These are phyloP conservation scores for Clonostachys chloroleuca DNA, from an alignment of 2,329 filamentous ascomycete genomes.

Conservation along the genomic window DNA sequence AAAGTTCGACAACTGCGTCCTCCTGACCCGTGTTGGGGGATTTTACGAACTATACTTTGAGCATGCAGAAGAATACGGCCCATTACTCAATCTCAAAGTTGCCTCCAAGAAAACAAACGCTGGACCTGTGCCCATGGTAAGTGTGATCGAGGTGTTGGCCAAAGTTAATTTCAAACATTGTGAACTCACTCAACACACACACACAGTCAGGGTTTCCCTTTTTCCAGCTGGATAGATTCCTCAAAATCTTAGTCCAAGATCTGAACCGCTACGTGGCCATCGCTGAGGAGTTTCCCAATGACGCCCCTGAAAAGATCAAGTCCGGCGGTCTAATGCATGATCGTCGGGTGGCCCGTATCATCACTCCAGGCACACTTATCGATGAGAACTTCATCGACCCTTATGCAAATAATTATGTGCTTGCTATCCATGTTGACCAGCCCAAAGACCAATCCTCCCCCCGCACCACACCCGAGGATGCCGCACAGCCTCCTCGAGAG, in stretches of 20 bases:
- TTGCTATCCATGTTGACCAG: slow-evolving; percentile 63
- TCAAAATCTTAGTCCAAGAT: slow-evolving; percentile 91
- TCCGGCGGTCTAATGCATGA: slow-evolving; percentile 79
- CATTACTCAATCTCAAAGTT: slow-evolving; percentile 83
- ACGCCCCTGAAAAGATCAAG: slow-evolving; percentile 64
- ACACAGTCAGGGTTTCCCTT: slow-evolving; percentile 83
- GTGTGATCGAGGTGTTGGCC: slow-evolving; percentile 7
- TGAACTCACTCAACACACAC: not conserved
- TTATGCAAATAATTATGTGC: slow-evolving; percentile 87
- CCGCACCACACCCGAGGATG: not conserved
- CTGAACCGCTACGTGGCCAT: slow-evolving; percentile 88
- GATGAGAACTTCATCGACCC: slow-evolving; percentile 98
- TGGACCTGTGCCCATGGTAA: slow-evolving; percentile 80
- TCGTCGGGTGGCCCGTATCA: slow-evolving; percentile 77
- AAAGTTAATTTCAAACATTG: not conserved
- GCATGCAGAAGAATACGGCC: slow-evolving; percentile 85
- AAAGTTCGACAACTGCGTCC: slow-evolving; percentile 84
- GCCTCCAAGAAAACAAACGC: slow-evolving; percentile 75
- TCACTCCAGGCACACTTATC: slow-evolving; percentile 92
- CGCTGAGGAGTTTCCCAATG: slow-evolving; percentile 85
- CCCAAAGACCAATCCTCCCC: slow-evolving; percentile 3
- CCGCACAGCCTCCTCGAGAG: too few species aligned
- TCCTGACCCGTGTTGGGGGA: slow-evolving; percentile 87
- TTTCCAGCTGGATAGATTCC: slow-evolving; percentile 85
- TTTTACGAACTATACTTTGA: slow-evolving; percentile 99